Percentiles rank a stretch among this genome's conserved stretches.
Conservation (phyloP, 495 filamentous ascomycete genomes). For the Xylaria castorea region DNA sequence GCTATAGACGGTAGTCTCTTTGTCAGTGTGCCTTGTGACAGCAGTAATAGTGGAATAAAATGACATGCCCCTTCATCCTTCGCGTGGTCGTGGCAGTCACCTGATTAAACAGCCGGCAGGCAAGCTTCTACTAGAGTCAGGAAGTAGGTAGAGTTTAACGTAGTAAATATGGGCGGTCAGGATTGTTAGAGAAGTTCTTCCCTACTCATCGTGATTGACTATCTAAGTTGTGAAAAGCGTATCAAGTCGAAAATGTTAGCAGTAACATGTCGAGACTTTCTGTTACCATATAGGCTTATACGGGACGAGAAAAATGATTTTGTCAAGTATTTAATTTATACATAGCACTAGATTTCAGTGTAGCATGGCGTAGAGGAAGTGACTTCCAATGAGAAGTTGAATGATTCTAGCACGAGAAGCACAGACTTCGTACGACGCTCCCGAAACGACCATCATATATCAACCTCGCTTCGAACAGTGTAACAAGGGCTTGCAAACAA, state of each 20-base stretch:
- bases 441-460: neutral
- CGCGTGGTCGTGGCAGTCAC: neutral
- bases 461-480: neutral
- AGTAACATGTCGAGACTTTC: neutral
- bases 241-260: neutral
- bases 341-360: neutral
- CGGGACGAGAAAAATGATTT: neutral
- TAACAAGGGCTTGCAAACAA: too few relatives aligned
- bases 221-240: neutral
- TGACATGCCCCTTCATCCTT: neutral
- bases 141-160: neutral
- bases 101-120: neutral
- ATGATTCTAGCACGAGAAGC: neutral
- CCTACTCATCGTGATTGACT: neutral
- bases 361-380: neutral
- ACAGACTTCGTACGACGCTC: neutral
- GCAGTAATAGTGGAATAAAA: neutral
- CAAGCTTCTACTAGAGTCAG: neutral
- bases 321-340: neutral
- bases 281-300: neutral
- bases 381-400: neutral
- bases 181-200: neutral
- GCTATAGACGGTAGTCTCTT: too few relatives aligned
- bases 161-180: neutral
- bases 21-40: too few relatives aligned